Evolutionary conservation across 2,329 filamentous ascomycete species (phyloP).

Genomic region (Colletotrichum somersetense): DNA sequence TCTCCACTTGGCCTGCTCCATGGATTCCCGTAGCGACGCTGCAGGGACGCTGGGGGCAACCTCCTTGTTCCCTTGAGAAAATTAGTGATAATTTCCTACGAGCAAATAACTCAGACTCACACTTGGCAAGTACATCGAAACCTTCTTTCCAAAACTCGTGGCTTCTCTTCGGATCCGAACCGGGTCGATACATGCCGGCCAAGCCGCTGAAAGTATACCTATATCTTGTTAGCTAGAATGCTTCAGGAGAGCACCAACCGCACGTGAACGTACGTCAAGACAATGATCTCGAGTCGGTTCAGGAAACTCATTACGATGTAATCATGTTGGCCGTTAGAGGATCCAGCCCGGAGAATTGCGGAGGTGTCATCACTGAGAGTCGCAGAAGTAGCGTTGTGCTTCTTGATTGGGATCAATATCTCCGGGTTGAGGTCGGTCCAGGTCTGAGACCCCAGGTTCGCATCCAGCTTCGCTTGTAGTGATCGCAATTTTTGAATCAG

Average conservation of each 20-base stretch:
- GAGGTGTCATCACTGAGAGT: constrained; percentile 70
- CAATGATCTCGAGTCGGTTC: constrained; percentile 69
- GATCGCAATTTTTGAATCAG: constrained; percentile 70
- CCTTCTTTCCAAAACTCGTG: constrained; percentile 59
- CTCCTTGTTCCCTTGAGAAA: constrained; percentile 43
- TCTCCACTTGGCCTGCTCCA: constrained; percentile 73
- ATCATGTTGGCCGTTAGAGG: constrained; percentile 60
- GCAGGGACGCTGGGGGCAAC: constrained; percentile 54
- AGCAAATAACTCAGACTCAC: constrained; percentile 47
- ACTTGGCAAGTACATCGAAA: constrained; percentile 61
- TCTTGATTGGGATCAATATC: constrained; percentile 68
- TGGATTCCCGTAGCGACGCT: constrained; percentile 69
- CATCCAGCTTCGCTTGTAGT: constrained; percentile 73
- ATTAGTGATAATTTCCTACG: constrained; percentile 4
- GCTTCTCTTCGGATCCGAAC: constrained; percentile 43
- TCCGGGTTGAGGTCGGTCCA: constrained; percentile 63
- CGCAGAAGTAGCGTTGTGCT: constrained; percentile 59
- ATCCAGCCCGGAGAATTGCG: constrained; percentile 64
- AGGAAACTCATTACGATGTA: constrained; percentile 72
- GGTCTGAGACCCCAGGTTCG: constrained; percentile 58
- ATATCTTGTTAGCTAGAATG: constrained; percentile 40
- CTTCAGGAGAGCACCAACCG: no score
- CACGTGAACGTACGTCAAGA: constrained; percentile 63
- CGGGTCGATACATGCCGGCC: constrained; percentile 56
- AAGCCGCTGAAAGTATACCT: constrained; percentile 70